Evolutionary conservation across 805 yeast species (phyloP), one percentile per base, ranked within the genome.

Genomic region (Starmerella riodocensis): DNA sequence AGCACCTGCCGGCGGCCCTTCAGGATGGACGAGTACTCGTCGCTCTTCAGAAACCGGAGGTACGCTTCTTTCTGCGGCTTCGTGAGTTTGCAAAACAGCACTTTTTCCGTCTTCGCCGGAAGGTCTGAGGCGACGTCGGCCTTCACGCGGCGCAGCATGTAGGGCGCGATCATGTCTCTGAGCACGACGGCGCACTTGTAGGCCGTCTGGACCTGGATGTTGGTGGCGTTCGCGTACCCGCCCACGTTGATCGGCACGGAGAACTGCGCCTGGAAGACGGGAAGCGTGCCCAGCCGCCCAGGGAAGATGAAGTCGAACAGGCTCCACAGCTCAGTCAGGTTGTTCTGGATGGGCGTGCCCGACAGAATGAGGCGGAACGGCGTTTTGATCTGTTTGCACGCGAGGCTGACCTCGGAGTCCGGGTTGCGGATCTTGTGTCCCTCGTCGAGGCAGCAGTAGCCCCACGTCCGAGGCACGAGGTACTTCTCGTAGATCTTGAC

Each of bases 391-490:
- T 79, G 84, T 56, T 91, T 91, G 59, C 94, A 81, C 0, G 80
- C 69, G 26, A 91, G 62, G 0, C 96, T 78, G 5, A 91, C 79
- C 39, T 76, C 93, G 40, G 91, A 75, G 53, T 91, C 85, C 0
- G 98, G 97, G 55, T 91, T 91, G 51, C 97, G 67, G 40, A 91
- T 91, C 59, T 88, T 91, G 59, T 91, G 98, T 1, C 98, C 98
- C 57, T 91, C 98, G 59, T 88, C 98, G 9, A 88, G 60, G 0
- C 88, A 83, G 14, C 78, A 88, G 54, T 86, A 88, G 1, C 86
- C 85, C 97, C 97, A 91, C 33, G 71, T 63, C 9, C 70, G 65
- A 0, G 80, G 74, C n/a, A 83, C 57, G 4, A 83, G 57, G 17
- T 68, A 60, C 25, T 71, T 71, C 4, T 80, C 64, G 55, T 83